phyloP scores from a whole-genome alignment of 768 basidiomycete species.

The Lentinula sp. region DNA sequence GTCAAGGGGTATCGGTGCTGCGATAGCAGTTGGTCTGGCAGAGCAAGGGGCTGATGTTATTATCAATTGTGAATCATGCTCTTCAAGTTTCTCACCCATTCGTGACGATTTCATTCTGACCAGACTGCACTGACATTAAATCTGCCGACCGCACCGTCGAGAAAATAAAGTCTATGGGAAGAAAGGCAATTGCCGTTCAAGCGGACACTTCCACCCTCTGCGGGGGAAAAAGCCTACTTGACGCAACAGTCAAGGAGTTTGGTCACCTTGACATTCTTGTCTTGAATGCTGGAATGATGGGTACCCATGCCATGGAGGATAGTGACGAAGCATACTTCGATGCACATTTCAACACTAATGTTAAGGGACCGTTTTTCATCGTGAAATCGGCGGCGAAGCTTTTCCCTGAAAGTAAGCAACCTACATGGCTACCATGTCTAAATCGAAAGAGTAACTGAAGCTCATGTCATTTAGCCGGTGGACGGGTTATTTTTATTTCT shows the following conservation, averaged over 20 bases:
- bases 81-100: background rate
- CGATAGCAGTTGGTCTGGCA: slow-evolving; percentile 47
- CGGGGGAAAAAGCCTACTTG: slow-evolving; percentile 41
- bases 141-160: slow-evolving; percentile 43
- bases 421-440: background rate
- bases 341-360: slow-evolving; percentile 45
- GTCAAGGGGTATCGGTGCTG: slow-evolving; percentile 54
- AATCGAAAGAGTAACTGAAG: background rate
- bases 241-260: slow-evolving; percentile 41
- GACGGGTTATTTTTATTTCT: slow-evolving; percentile 54
- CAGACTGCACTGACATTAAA: slow-evolving; percentile 28
- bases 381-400: slow-evolving; percentile 36
- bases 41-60: slow-evolving; percentile 52
- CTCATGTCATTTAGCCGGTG: slow-evolving; percentile 29
- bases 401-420: slow-evolving; percentile 35
- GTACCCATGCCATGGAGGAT: slow-evolving; percentile 39
- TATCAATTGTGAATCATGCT: slow-evolving; percentile 33
- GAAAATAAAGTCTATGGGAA: slow-evolving; percentile 35
- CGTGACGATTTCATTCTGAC: background rate
- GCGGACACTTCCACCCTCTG: slow-evolving; percentile 44
- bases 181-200: slow-evolving; percentile 41
- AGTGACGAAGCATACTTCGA: slow-evolving; percentile 50
- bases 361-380: slow-evolving; percentile 55
- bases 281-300: slow-evolving; percentile 55
- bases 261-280: slow-evolving; percentile 55